Base-by-base conservation (phyloP, 441 rosid genomes). In the Erodium moschatum region DNA sequence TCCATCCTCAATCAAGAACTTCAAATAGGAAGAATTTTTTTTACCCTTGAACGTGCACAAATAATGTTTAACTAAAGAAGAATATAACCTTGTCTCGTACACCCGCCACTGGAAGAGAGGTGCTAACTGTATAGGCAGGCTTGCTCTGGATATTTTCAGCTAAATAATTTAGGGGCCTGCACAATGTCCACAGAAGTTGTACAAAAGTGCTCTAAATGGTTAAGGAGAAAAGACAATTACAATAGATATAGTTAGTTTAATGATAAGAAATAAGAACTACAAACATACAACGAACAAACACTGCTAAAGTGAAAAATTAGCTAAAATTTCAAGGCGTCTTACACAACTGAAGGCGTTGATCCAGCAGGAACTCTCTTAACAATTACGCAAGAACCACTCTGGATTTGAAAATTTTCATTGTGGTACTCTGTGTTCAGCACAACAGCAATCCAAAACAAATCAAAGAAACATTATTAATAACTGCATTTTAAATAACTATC, bases 341-440 rank as follows among this genome's bases (percentile, higher is more conserved):
- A 82, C 85, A 58, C 31, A 50, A 72, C 46, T 6, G 67, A 50
- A 16, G 67, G 79, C 33, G n/a, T 71, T 9, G 73, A 65, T 68
- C 81, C 78, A 3, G 75, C 84, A 54, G 84, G 86, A 54, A 85
- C 82, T 72, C 86, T 83, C 76, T 83, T 85, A 67, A 85, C 70
- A 69, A 83, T 81, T 73, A 80, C 80, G 52, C 84, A 77, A 2
- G 85, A 80, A 63, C 85, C 82, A 38, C 81, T 70, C 31, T 76
- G 77, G 69, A 85, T 76, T 74, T 76, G 75, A 44, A 67, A 46
- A 60, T 67, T 78, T 67, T 78, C 85, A 1, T 83, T 77, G 1
- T 2, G 6, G 72, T 75, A 81, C 70, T 80, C 86, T 85, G 85
- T 67, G 75, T 15, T n/a, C 12, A 60, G 16, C 3, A 29, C 50